A percentile compares a stretch with the other conserved stretches of the same genome.
Evolutionary conservation across 371 early-diverging fungal species (phyloP).

Genomic region (Chytridiales sp.): DNA sequence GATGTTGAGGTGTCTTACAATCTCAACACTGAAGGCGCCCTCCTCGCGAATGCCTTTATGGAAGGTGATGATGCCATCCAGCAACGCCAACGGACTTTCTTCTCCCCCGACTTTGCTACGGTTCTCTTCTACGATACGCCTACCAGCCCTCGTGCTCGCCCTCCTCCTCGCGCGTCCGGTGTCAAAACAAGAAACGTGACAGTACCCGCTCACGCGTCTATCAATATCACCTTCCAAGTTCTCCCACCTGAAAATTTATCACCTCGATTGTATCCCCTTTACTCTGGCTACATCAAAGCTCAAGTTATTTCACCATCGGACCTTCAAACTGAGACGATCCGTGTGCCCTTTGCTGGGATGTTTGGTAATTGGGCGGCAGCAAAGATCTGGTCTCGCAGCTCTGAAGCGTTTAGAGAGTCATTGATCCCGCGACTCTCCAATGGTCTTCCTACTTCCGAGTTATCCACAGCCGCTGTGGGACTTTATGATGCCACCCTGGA

Average conservation of each 20-base stretch:
- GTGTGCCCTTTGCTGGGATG: conserved; percentile 30
- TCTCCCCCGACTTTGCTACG: conserved; percentile 17
- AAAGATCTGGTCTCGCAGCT: conserved; percentile 7
- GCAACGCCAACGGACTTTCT: background rate
- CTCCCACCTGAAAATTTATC: conserved; percentile 7
- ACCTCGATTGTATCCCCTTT: conserved; percentile 17
- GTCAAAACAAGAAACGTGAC: too few species aligned
- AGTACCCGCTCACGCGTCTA: conserved; percentile 12
- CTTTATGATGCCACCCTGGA: too few species aligned
- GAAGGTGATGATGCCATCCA: conserved; percentile 23
- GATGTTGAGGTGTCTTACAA: conserved; percentile 52
- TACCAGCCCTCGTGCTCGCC: too few species aligned
- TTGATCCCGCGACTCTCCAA: too few species aligned
- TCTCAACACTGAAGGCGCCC: conserved; percentile 42
- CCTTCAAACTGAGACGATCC: conserved; percentile 1
- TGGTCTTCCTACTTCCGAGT: too few species aligned
- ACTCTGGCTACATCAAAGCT: conserved; percentile 24
- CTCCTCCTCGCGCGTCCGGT: too few species aligned
- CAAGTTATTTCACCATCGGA: background rate
- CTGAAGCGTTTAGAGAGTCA: too few species aligned
- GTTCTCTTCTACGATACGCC: conserved; percentile 20
- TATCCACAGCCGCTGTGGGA: too few species aligned
- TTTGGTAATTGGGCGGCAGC: conserved; percentile 6
- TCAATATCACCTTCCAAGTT: conserved; percentile 15
- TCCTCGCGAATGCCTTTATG: conserved; percentile 7